Evolutionary conservation across 257 asterid genomes (phyloP).

Genomic region (Avicennia marina): DNA sequence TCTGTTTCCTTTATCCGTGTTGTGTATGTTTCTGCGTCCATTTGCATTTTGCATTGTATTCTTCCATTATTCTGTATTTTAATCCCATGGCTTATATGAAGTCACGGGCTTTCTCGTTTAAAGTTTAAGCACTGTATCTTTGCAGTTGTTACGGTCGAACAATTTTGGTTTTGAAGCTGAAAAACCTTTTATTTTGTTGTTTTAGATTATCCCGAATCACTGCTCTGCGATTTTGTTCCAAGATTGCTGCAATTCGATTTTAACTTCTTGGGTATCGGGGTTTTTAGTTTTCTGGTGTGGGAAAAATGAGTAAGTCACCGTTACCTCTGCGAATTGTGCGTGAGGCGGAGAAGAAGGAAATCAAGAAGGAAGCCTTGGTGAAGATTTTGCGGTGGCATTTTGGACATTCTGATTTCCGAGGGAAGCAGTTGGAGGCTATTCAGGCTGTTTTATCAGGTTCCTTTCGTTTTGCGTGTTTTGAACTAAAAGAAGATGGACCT

Average conservation of each 20-base stretch:
- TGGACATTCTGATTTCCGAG: constrained; percentile 81
- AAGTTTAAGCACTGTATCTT: not conserved
- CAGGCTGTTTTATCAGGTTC: constrained; percentile 93
- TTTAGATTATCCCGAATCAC: not conserved
- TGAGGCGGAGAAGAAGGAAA: constrained; percentile 46
- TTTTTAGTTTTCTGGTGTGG: not conserved
- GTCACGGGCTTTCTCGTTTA: not conserved
- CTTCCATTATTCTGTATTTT: too few relatives aligned
- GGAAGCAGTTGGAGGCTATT: constrained; percentile 89
- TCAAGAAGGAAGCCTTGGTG: constrained; percentile 75
- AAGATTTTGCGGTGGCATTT: constrained; percentile 97
- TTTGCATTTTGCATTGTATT: too few relatives aligned
- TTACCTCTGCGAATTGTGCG: constrained; percentile 59
- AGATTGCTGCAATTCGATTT: not conserved
- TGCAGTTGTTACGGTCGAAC: not conserved
- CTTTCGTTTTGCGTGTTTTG: constrained; percentile 1
- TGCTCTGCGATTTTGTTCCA: not conserved
- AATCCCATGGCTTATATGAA: constrained; percentile 6
- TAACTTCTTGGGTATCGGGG: not conserved
- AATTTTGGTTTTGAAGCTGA: too few relatives aligned
- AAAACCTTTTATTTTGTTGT: not conserved
- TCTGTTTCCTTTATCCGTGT: too few relatives aligned
- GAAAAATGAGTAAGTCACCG: constrained; percentile 62
- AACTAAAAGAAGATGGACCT: not conserved
- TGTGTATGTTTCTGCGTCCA: too few relatives aligned